Conservation (phyloP, 192 early-diverging fungal genomes). For the Linnemannia zychae region DNA sequence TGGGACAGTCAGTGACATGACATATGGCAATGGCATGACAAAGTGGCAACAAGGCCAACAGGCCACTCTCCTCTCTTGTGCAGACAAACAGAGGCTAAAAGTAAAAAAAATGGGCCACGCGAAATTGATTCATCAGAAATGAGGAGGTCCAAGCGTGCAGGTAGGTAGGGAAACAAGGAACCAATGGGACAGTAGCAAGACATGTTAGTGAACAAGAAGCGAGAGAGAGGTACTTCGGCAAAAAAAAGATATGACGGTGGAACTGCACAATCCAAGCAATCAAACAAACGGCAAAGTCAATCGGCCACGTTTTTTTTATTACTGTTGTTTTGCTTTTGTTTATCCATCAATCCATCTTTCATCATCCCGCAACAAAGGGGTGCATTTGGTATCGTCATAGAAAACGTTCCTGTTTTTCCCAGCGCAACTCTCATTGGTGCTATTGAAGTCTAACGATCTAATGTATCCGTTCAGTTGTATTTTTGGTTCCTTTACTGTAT, state of each 20-base stretch:
- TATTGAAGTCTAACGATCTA: neutral
- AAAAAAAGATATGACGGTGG: neutral
- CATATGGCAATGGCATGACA: neutral
- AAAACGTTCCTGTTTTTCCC: neutral
- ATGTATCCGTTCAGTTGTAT: neutral
- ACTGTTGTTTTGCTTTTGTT: neutral
- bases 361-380: neutral
- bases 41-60: slow-evolving; percentile 3
- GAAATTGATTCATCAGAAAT: neutral
- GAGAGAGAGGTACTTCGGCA: no score
- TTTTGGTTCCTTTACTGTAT: neutral
- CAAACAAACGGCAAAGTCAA: neutral
- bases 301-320: neutral
- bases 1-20: no score
- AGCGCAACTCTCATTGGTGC: neutral
- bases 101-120: neutral
- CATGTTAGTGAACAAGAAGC: neutral
- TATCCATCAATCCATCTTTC: neutral
- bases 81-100: neutral
- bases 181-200: neutral
- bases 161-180: neutral
- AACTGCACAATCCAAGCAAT: neutral
- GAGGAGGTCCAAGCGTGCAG: slow-evolving; percentile 4
- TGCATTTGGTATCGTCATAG: neutral
- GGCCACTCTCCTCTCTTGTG: neutral